These are phyloP conservation scores for Fusarium nurragi DNA, from an alignment of 2,329 filamentous ascomycete species.

Conservation along the genomic window DNA sequence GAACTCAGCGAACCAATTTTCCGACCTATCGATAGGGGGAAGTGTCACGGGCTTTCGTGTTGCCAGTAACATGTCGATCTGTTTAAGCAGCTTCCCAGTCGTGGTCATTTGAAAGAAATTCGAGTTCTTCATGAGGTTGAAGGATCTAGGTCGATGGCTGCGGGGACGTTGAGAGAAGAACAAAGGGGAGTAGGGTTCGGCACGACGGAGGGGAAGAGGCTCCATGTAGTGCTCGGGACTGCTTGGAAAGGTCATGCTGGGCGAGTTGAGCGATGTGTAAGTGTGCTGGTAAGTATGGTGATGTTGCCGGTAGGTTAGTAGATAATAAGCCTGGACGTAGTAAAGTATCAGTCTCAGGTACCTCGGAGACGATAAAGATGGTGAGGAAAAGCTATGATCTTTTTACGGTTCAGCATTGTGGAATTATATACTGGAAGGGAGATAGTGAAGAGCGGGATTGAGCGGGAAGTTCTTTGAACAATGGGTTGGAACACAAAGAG, in stretches of 20 bases:
- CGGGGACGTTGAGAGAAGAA: slow-evolving; percentile 13
- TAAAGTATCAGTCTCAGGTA: neutral
- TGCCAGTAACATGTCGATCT: too few relatives aligned
- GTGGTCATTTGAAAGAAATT: neutral
- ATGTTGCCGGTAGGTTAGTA: neutral
- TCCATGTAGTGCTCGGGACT: neutral
- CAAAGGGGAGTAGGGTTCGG: neutral
- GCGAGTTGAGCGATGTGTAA: neutral
- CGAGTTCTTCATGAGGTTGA: neutral
- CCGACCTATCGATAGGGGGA: neutral
- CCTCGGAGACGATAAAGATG: neutral
- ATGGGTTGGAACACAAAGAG: slow-evolving; percentile 4
- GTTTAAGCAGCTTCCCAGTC: neutral
- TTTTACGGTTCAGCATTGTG: neutral
- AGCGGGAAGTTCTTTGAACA: slow-evolving; percentile 11
- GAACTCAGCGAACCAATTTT: neutral
- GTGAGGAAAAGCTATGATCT: neutral
- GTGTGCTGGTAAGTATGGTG: neutral
- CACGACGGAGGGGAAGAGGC: slow-evolving; percentile 17
- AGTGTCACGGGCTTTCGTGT: too few relatives aligned
- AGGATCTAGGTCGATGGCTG: neutral
- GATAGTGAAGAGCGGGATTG: neutral
- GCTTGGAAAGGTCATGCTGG: neutral
- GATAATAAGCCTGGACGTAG: neutral
- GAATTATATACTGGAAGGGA: slow-evolving; percentile 1